Conservation (phyloP, 208 protist genomes). For the Leishmania lainsoni region DNA sequence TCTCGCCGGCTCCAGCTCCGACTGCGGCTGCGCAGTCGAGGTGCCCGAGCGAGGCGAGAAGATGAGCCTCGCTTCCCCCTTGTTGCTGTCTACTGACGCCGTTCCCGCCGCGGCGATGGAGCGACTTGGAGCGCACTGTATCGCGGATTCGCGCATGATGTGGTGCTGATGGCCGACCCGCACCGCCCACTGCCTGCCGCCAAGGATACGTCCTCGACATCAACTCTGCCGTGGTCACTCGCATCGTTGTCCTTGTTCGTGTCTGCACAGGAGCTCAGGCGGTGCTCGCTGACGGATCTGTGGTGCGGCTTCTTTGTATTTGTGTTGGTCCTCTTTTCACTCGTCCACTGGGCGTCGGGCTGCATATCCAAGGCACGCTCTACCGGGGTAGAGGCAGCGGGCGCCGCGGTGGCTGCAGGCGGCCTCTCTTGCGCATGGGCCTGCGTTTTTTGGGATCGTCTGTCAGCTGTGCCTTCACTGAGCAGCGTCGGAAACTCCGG, state of each 20-base stretch:
- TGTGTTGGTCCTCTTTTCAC: neutral
- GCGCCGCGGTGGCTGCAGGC: neutral
- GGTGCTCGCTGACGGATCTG: neutral
- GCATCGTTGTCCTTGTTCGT: neutral
- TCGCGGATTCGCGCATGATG: neutral
- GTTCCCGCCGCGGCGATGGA: neutral
- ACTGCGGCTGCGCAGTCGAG: neutral
- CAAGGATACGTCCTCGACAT: neutral
- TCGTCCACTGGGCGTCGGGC: neutral
- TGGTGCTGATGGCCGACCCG: neutral
- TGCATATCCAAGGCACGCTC: neutral
- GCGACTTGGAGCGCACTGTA: neutral
- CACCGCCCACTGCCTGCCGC: neutral
- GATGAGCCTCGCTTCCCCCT: neutral
- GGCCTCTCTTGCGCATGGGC: neutral
- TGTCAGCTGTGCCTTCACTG: neutral
- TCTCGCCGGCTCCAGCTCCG: neutral
- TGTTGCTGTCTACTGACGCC: neutral
- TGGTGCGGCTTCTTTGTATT: no score
- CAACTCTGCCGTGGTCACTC: neutral
- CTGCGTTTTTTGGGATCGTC: neutral
- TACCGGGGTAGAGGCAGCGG: neutral
- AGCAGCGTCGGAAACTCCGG: conserved; percentile 18
- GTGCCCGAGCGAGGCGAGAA: neutral
- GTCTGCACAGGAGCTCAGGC: neutral